These are phyloP conservation scores for Metschnikowia santaceciliae DNA, from an alignment of 805 yeast species.

Conservation along the genomic window DNA sequence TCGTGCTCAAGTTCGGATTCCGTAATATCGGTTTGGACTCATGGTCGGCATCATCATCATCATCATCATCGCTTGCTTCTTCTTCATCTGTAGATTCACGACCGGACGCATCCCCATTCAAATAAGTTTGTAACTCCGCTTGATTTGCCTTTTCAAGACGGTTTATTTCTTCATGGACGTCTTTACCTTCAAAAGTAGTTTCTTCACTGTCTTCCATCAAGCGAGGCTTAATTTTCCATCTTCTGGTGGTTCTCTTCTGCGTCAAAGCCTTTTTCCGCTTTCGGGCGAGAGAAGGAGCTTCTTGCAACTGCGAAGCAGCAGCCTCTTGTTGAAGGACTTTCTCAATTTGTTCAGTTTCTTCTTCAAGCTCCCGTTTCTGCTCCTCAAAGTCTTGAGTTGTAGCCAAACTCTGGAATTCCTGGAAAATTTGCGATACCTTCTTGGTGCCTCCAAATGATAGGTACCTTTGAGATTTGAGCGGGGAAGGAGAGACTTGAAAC, in stretches of 20 bases:
- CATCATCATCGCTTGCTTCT: constrained; percentile 17
- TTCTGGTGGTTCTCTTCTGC: constrained; percentile 49
- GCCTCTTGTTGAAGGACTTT: constrained; percentile 7
- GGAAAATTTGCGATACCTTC: constrained; percentile 43
- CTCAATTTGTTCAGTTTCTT: constrained; percentile 9
- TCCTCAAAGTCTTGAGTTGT: constrained; percentile 17
- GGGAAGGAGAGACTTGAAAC: constrained; percentile 45
- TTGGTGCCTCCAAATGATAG: constrained; percentile 20
- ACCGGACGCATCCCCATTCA: constrained; percentile 13
- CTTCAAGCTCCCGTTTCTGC: constrained; percentile 15
- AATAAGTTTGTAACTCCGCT: constrained; percentile 20
- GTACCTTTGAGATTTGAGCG: constrained; percentile 35
- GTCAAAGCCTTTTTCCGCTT: constrained; percentile 35
- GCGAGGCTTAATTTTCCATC: constrained; percentile 46
- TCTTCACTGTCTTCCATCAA: constrained; percentile 17
- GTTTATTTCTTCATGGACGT: constrained; percentile 41
- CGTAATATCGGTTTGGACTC: constrained; percentile 3
- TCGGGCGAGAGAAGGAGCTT: background rate
- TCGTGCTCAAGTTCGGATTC: constrained; percentile 13
- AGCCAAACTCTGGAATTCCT: constrained; percentile 40
- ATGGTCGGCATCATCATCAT: constrained; percentile 11
- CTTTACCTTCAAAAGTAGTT: constrained; percentile 31
- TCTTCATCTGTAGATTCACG: constrained; percentile 10
- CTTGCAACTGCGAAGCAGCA: background rate
- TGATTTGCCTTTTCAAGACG: constrained; percentile 30